Base-by-base conservation (phyloP, 192 early-diverging fungal genomes). In the Coemansia sp. region DNA sequence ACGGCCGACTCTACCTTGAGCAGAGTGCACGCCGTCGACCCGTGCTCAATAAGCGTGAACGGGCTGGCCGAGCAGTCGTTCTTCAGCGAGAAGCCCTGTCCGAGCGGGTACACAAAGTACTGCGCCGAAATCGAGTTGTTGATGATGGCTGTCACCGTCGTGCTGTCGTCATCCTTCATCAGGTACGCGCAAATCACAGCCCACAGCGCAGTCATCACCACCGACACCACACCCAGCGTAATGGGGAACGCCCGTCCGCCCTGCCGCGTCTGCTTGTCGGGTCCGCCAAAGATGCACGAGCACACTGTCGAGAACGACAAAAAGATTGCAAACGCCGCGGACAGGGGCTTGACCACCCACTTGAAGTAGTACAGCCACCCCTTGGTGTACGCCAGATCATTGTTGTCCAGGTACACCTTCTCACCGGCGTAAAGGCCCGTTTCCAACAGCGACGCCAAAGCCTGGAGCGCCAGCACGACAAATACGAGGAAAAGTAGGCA, bases 321-420 rank as follows among this genome's bases (percentile, higher is more conserved):
- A 25, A 58, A 56, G 35, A 82, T 59, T n/a, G 79, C 58, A 20
- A 77, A n/a, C 6, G 25, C 63, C 8, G 71, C 67, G 40, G 79
- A 82, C 38, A 82, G 71, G 35, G 75, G 75, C 63, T 82, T 82
- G 19, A 82, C 64, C 1, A 73, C 79, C 75, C 79, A 82, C 57
- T 82, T 82, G 73, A 77, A 82, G 74, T 74, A 65, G 71, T 77
- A 82, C 53, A 67, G 74, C 79, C 79, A 82, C 14, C 74, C 74
- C 58, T 68, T 69, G 20, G 79, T 71, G 71, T 82, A 82, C 22
- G 62, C 47, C 14, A 82, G 61, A 47, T 73, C 61, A 56, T 82
- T 74, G 25, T 82, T 46, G 59, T 82, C 79, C 6, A 82, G 29
- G 47, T 64, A 70, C 39, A 82, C 59, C 54, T 82, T 77, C 39